Base-by-base conservation (phyloP, 2,329 filamentous ascomycete genomes). In the Chrysoporthe austroafricana region DNA sequence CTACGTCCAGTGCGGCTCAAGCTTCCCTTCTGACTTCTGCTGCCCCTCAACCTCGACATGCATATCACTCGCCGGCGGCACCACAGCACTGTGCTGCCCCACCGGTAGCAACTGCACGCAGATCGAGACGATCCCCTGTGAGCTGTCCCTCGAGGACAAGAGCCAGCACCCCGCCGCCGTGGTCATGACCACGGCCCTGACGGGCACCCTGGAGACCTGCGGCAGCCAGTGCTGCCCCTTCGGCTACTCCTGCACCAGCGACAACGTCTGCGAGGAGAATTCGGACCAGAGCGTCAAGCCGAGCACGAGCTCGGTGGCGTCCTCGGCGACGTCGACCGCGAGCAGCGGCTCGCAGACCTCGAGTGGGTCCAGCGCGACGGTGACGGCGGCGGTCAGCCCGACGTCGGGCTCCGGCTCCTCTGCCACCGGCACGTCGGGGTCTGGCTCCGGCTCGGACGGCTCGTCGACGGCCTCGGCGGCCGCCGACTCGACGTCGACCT, bases 81-180 rank as follows among this genome's bases (percentile, higher is more conserved):
- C 89, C 6, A 91, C 90, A 0, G 83, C 90, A 16, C 80, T 94
- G 61, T 94, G 91, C 80, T 94, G 91, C 75, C 91, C 91, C 1
- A 71, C 77, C 1, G 86, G 83, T 46, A 73, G 73, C 46, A 81
- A 83, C 73, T 94, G 91, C 79, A 72, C 78, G n/a, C 81, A 77
- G 60, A 90, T 94, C 72, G 74, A 83, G 71, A 82, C 89, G 42
- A 89, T 93, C 69, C 83, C 83, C 50, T 94, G 91, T 81, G 85
- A 91, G 71, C 74, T 90, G 66, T 76, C 75, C 7, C 81, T 85
- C 57, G 89, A 93, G 74, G 86, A 93, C 72, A 83, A 87, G 2
- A 82, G 78, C 9, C 72, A 79, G 21, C 79, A 88, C 70, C 88
- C 88, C 13, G 78, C 81, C 36, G 88, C 88, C 43, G 81, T 85